Conservation (phyloP, 23 red algal species). For the Gracilariopsis chorda region DNA sequence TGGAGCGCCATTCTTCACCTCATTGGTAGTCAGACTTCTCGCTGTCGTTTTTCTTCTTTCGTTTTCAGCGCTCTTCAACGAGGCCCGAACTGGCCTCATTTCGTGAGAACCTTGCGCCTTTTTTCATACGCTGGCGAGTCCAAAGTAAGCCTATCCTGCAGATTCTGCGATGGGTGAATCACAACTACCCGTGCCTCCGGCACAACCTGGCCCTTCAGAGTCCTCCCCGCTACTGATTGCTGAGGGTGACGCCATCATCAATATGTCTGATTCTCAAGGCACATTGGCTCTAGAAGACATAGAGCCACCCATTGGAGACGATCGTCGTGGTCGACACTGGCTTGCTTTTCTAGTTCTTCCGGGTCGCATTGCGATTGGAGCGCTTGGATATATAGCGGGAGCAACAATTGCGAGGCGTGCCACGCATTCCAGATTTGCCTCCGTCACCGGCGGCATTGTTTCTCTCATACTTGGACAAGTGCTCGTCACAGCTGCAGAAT, state of each 20-base stretch:
- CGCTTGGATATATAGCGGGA: conserved; percentile 20
- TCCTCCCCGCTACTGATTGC: neutral
- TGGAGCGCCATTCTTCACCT: too few species aligned
- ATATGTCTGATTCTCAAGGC: too few species aligned
- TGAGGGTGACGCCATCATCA: neutral
- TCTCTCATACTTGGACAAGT: conserved; percentile 16
- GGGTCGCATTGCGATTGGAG: conserved; percentile 49
- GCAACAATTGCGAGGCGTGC: neutral
- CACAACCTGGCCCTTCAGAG: neutral
- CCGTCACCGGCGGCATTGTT: neutral
- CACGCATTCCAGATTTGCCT: neutral
- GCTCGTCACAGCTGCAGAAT: neutral
- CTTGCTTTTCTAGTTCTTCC: conserved; percentile 36
- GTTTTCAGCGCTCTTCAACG: too few species aligned
- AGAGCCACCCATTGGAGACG: neutral
- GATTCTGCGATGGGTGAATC: too few species aligned
- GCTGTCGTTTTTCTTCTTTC: too few species aligned
- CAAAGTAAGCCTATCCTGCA: too few species aligned
- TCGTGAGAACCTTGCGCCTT: too few species aligned
- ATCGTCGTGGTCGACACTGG: conserved; percentile 2
- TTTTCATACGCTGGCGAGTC: too few species aligned
- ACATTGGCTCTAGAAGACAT: neutral
- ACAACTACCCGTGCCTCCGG: neutral
- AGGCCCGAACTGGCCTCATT: too few species aligned
- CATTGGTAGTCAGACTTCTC: too few species aligned